Conservation (phyloP, 2,329 filamentous ascomycete species). For the Monilinia fructicola region DNA sequence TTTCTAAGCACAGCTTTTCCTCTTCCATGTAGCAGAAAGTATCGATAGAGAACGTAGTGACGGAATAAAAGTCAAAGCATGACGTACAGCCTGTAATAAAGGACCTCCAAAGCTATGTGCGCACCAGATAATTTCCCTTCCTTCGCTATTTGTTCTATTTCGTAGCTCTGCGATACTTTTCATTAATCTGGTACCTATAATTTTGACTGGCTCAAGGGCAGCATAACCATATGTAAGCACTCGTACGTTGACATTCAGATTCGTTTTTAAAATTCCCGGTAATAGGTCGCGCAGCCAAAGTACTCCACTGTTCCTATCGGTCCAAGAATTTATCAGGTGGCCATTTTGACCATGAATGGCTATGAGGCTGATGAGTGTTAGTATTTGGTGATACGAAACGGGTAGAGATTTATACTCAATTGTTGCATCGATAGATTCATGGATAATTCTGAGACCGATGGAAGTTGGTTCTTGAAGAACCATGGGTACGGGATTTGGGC, state of each 20-base stretch:
- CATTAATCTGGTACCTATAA: not conserved
- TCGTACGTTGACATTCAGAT: not conserved
- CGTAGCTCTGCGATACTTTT: not conserved
- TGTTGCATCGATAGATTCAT: constrained; percentile 4
- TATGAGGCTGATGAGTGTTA: constrained; percentile 11
- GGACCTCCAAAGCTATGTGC: constrained; percentile 20
- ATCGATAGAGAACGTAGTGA: not conserved
- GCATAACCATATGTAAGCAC: constrained; percentile 19
- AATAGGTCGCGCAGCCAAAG: constrained; percentile 21
- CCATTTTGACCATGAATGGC: constrained; percentile 21
- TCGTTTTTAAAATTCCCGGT: not conserved
- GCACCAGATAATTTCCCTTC: constrained; percentile 18
- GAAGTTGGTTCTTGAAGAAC: not conserved
- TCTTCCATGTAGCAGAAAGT: not conserved
- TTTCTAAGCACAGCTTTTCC: not conserved
- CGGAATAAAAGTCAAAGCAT: not conserved
- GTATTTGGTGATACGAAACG: not conserved
- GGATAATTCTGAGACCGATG: constrained; percentile 3
- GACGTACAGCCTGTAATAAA: constrained; percentile 14
- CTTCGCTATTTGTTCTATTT: not conserved
- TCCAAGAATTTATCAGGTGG: constrained; percentile 17
- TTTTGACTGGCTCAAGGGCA: not conserved
- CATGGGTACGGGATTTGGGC: not conserved
- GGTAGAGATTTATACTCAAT: constrained; percentile 5
- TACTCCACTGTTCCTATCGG: not conserved